Conservation (phyloP, 2,329 filamentous ascomycete species). For the Paecilomyces formosus region DNA sequence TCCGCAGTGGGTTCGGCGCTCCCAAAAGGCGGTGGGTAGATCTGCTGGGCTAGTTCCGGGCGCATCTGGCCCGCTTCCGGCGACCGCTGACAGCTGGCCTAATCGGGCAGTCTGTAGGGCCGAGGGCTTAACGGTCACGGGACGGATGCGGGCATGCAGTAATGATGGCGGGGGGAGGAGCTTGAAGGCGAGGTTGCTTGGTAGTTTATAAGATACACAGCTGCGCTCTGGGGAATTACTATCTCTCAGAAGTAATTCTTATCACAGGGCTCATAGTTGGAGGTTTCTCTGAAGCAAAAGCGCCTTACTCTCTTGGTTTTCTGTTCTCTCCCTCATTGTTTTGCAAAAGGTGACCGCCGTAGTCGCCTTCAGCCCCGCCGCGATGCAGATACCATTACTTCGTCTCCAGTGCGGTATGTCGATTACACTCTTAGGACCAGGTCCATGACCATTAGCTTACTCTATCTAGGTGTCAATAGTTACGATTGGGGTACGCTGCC, state of each 20-base stretch:
- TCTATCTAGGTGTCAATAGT: conserved; percentile 74
- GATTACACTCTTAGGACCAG: neutral
- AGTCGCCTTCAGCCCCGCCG: conserved; percentile 9
- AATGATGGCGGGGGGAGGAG: neutral
- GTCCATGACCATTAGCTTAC: conserved; percentile 2
- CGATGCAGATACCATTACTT: conserved; percentile 72
- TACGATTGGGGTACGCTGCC: conserved; percentile 80
- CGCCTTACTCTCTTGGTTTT: neutral
- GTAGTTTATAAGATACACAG: neutral
- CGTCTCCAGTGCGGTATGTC: conserved; percentile 58
- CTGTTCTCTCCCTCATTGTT: neutral
- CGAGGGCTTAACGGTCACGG: neutral
- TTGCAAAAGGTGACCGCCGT: neutral
- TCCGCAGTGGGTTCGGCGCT: neutral
- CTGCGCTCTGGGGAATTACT: neutral
- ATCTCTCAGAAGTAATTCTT: neutral
- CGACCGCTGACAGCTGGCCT: neutral
- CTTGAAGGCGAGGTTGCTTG: neutral
- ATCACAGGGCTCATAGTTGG: neutral
- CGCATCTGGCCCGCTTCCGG: neutral
- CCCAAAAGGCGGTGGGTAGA: neutral
- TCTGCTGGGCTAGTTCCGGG: neutral
- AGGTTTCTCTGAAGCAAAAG: neutral
- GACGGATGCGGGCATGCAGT: conserved; percentile 3
- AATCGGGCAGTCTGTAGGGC: neutral